These are phyloP conservation scores for Alternaria metachromatica DNA, from an alignment of 2,329 filamentous ascomycete genomes.

Conservation along the genomic window DNA sequence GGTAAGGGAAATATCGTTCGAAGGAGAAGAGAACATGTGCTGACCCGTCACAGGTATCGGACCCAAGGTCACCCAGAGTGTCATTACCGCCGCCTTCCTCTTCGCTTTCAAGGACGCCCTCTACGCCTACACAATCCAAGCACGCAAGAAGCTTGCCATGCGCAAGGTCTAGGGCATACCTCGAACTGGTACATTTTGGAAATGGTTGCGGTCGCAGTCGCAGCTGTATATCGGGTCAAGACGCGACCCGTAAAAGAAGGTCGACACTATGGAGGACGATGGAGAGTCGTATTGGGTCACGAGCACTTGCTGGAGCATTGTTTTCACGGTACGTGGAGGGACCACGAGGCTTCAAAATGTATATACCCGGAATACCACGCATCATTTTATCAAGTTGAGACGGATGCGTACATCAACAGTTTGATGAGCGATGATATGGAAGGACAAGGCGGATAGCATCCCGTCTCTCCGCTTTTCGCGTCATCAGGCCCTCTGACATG, in stretches of 20 bases:
- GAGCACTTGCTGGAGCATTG: not conserved
- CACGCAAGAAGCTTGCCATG: conserved; percentile 57
- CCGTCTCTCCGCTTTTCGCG: conserved; percentile 1
- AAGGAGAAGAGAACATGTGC: not conserved
- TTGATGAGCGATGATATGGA: not conserved
- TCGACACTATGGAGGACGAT: not conserved
- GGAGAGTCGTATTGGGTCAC: not conserved
- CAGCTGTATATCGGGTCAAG: not conserved
- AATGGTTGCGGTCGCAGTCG: not conserved
- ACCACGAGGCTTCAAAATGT: not conserved
- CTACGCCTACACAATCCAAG: conserved; percentile 79
- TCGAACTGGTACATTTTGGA: not conserved
- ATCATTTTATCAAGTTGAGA: too few relatives aligned
- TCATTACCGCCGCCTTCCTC: conserved; percentile 92
- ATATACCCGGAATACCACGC: not conserved
- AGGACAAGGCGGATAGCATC: not conserved
- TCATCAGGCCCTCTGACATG: not conserved
- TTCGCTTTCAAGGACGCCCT: conserved; percentile 98
- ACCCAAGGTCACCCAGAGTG: conserved; percentile 95
- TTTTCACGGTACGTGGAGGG: not conserved
- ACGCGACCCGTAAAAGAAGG: not conserved
- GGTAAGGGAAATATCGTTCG: conserved; percentile 61
- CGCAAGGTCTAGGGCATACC: not conserved
- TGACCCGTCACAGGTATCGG: conserved; percentile 72
- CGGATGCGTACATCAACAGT: too few relatives aligned